Evolutionary conservation across 441 rosid genomes (phyloP).

Genomic region (Croton setiger): DNA sequence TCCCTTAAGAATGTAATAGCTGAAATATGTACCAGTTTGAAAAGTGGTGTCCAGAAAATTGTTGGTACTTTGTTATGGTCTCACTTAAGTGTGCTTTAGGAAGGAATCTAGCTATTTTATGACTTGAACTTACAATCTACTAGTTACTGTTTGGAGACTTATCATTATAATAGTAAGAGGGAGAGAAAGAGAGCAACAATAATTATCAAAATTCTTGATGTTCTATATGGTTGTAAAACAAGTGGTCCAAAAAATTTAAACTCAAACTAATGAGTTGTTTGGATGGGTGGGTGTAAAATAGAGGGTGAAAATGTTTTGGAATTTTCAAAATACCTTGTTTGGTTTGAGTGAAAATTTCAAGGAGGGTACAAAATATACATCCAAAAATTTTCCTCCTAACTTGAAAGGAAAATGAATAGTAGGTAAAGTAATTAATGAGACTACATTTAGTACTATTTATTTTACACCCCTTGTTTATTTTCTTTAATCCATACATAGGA

Average conservation of each 20-base stretch:
- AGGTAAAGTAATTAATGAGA: no score
- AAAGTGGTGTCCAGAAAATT: not conserved
- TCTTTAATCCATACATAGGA: no score
- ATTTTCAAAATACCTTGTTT: no score
- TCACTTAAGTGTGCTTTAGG: not conserved
- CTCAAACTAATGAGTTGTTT: no score
- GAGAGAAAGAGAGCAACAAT: not conserved
- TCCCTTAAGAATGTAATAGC: not conserved
- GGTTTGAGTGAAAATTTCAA: no score
- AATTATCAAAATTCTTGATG: not conserved
- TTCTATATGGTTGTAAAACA: not conserved
- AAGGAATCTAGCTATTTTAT: not conserved
- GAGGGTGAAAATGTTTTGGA: no score
- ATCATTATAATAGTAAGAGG: not conserved
- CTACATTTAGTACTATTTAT: no score
- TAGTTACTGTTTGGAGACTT: not conserved
- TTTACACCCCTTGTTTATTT: no score
- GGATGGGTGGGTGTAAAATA: no score
- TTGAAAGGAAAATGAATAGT: no score
- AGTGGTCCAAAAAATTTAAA: not conserved
- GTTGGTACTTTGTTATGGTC: not conserved
- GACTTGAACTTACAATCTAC: not conserved
- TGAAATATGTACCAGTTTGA: not conserved
- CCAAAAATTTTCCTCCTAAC: no score
- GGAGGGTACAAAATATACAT: no score